A percentile compares a stretch with the other conserved stretches of the same genome.
Conservation (phyloP, 1,284 basidiomycete genomes). For the Hymenochaete sp. region DNA sequence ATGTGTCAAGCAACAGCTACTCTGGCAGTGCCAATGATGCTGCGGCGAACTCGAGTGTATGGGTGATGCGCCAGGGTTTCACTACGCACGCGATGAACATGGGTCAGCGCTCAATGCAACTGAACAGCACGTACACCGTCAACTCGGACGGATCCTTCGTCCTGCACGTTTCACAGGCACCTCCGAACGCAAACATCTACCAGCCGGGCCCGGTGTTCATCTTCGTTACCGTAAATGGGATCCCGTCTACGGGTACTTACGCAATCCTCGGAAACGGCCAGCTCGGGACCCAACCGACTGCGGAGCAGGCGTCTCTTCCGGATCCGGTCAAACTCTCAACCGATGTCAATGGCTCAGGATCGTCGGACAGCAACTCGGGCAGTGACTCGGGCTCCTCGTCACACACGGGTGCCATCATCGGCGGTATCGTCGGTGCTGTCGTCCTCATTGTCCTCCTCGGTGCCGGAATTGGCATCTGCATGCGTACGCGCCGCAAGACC, state of each 20-base stretch:
- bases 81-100: slow-evolving; percentile 95
- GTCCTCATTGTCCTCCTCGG: slow-evolving; percentile 41
- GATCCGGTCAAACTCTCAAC: slow-evolving; percentile 34
- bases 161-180: slow-evolving; percentile 42
- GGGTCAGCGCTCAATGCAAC: slow-evolving; percentile 72
- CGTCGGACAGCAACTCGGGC: slow-evolving; percentile 25
- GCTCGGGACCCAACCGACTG: slow-evolving; percentile 57
- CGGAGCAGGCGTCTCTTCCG: slow-evolving; percentile 44
- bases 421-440: slow-evolving; percentile 41
- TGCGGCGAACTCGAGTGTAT: slow-evolving; percentile 71
- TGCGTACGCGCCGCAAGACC: slow-evolving; percentile 38
- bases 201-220: slow-evolving; percentile 80
- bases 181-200: slow-evolving; percentile 70
- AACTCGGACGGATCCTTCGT: slow-evolving; percentile 53
- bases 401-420: slow-evolving; percentile 40
- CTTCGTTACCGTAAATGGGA: slow-evolving; percentile 74
- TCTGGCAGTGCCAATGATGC: slow-evolving; percentile 59
- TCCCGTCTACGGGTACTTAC: slow-evolving; percentile 72
- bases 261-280: slow-evolving; percentile 76
- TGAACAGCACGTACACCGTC: slow-evolving; percentile 78
- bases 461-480: slow-evolving; percentile 38
- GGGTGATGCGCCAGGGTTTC: slow-evolving; percentile 81
- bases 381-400: slow-evolving; percentile 9
- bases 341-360: slow-evolving; percentile 27
- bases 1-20: slow-evolving; percentile 52